Percentiles rank a stretch among this genome's conserved stretches.
These are phyloP conservation scores for Hanseniaspora lindneri DNA, from an alignment of 805 yeast species.

Conservation along the genomic window DNA sequence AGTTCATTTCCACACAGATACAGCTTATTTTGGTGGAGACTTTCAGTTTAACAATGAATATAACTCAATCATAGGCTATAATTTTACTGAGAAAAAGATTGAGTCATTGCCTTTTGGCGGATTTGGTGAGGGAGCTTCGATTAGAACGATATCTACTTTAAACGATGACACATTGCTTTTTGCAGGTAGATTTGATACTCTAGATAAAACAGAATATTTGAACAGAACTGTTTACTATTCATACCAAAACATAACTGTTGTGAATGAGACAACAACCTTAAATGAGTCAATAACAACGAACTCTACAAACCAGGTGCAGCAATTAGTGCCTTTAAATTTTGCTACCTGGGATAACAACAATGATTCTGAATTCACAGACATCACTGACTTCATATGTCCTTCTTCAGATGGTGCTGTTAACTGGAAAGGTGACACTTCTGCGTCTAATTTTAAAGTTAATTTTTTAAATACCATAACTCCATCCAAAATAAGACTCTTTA, in stretches of 20 bases:
- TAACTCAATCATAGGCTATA: conserved; percentile 49
- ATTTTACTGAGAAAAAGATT: conserved; percentile 35
- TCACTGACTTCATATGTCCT: conserved; percentile 48
- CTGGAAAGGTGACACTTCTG: conserved; percentile 45
- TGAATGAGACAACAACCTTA: conserved; percentile 22
- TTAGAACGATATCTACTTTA: conserved; percentile 51
- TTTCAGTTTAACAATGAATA: conserved; percentile 38
- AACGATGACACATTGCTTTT: conserved; percentile 48
- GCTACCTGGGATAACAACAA: conserved; percentile 41
- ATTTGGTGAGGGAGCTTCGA: conserved; percentile 45
- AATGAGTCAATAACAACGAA: conserved; percentile 20
- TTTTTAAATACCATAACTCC: conserved; percentile 51
- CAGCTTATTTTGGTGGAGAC: conserved; percentile 72
- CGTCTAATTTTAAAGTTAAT: conserved; percentile 56
- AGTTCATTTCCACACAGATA: conserved; percentile 38
- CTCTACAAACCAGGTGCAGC: conserved; percentile 41
- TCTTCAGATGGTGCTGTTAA: conserved; percentile 25
- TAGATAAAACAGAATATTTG: conserved; percentile 40
- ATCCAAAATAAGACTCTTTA: conserved; percentile 59
- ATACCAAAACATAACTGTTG: conserved; percentile 20
- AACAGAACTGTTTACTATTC: conserved; percentile 21
- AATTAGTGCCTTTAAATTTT: conserved; percentile 45
- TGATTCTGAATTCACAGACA: conserved; percentile 28
- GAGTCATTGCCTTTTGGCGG: conserved; percentile 59
- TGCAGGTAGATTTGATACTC: conserved; percentile 61